Evolutionary conservation across 352 stramenopile species (phyloP).

Genomic region (Pythium apleroticum): DNA sequence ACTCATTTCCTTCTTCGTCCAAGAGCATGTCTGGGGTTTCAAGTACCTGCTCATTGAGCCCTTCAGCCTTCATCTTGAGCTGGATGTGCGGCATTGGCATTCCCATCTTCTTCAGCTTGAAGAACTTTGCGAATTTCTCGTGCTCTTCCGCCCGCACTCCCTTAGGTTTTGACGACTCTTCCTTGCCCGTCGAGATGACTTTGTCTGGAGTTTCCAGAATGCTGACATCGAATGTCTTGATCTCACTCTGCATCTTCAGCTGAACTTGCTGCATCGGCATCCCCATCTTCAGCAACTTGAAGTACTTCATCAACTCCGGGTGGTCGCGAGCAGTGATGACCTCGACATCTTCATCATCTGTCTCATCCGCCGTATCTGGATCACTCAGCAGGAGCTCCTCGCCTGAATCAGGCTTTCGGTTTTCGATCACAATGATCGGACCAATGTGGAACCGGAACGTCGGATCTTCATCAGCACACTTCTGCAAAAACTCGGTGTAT

Average conservation of each 20-base stretch:
- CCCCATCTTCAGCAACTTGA: constrained; percentile 80
- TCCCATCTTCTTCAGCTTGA: constrained; percentile 95
- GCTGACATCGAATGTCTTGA: constrained; percentile 46
- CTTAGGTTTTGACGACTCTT: constrained; percentile 35
- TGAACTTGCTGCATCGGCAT: constrained; percentile 71
- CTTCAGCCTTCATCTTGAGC: constrained; percentile 93
- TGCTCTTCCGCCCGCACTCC: constrained; percentile 63
- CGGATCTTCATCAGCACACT: constrained; percentile 68
- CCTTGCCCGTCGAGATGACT: constrained; percentile 84
- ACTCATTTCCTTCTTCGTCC: constrained; percentile 61
- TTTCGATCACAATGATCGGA: constrained; percentile 76
- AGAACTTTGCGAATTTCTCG: constrained; percentile 88
- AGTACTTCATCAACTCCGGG: constrained; percentile 71
- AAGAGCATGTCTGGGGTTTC: constrained; percentile 67
- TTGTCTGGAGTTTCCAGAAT: constrained; percentile 70
- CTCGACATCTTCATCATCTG: constrained; percentile 56
- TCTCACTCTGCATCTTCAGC: constrained; percentile 71
- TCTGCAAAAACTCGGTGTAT: constrained; percentile 74
- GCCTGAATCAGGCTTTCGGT: constrained; percentile 43
- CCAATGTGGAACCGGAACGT: constrained; percentile 67
- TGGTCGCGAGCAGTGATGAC: constrained; percentile 54
- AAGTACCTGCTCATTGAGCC: constrained; percentile 86
- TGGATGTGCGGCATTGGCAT: constrained; percentile 93
- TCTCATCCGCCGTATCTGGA: constrained; percentile 53
- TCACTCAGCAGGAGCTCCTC: constrained; percentile 60